phyloP scores from a whole-genome alignment of 768 basidiomycete species.

The Leccinellum rugosiceps region DNA sequence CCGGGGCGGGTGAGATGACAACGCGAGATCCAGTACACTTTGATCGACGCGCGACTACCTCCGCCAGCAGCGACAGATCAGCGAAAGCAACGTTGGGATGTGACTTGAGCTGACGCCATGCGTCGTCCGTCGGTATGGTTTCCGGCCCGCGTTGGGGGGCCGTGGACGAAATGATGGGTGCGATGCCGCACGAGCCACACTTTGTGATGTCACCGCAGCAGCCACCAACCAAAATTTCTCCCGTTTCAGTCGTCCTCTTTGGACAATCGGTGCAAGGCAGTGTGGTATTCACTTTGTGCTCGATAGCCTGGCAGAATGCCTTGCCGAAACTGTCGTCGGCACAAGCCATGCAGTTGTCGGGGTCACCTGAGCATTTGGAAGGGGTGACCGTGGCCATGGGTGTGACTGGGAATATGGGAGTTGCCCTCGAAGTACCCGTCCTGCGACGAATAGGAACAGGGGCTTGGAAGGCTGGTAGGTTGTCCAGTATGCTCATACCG shows the following conservation, averaged over 20 bases:
- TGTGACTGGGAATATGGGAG: slow-evolving; percentile 55
- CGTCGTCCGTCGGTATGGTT: slow-evolving; percentile 75
- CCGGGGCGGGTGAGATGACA: slow-evolving; percentile 53
- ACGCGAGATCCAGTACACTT: slow-evolving; percentile 72
- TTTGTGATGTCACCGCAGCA: slow-evolving; percentile 38
- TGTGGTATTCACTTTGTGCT: slow-evolving; percentile 52
- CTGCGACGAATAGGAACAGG: slow-evolving; percentile 77
- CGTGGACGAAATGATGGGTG: slow-evolving; percentile 28
- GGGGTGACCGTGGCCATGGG: slow-evolving; percentile 30
- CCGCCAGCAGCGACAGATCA: slow-evolving; percentile 79
- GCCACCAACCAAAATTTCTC: slow-evolving; percentile 27
- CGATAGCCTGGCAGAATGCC: slow-evolving; percentile 81
- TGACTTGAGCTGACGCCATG: slow-evolving; percentile 80
- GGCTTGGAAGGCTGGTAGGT: slow-evolving; percentile 76
- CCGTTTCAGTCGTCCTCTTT: slow-evolving; percentile 28
- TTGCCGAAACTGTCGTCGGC: slow-evolving; percentile 83
- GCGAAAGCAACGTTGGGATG: slow-evolving; percentile 88
- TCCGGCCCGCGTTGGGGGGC: slow-evolving; percentile 32
- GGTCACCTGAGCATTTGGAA: slow-evolving; percentile 76
- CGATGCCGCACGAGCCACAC: slow-evolving; percentile 32
- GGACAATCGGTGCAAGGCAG: slow-evolving; percentile 58
- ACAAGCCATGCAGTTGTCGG: slow-evolving; percentile 81
- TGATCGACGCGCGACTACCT: slow-evolving; percentile 82
- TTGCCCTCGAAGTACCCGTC: slow-evolving; percentile 34
- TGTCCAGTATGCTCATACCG: slow-evolving; percentile 63